phyloP scores from a whole-genome alignment of 2,329 filamentous ascomycete genomes.

The Fusarium marasasianum region DNA sequence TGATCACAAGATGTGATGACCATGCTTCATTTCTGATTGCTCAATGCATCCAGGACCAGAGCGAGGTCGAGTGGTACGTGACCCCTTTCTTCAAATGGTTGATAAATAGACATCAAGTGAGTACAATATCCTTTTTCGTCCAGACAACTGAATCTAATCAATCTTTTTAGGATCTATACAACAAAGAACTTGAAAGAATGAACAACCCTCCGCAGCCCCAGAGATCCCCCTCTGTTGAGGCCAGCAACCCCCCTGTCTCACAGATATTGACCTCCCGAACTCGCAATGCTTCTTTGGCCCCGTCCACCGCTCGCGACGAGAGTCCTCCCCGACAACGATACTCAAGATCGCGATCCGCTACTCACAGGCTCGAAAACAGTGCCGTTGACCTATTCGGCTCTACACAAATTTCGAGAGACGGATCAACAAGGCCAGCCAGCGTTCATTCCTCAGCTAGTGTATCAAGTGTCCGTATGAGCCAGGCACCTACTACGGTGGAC shows the following conservation, averaged over 20 bases:
- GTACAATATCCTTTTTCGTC: slow-evolving; percentile 10
- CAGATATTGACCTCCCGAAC: slow-evolving; percentile 35
- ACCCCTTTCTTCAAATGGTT: slow-evolving; percentile 63
- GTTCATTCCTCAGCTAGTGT: slow-evolving; percentile 2
- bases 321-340: slow-evolving; percentile 19
- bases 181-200: slow-evolving; percentile 33
- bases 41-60: slow-evolving; percentile 56
- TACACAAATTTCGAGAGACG: not conserved
- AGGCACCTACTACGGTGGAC: not conserved
- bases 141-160: not conserved
- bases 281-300: slow-evolving; percentile 30
- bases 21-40: slow-evolving; percentile 63
- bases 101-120: slow-evolving; percentile 52
- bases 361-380: slow-evolving; percentile 5
- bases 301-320: slow-evolving; percentile 11
- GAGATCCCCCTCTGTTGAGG: slow-evolving; percentile 31
- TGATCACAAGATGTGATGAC: slow-evolving; percentile 55
- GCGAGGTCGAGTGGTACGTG: slow-evolving; percentile 52
- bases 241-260: not conserved
- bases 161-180: slow-evolving; percentile 39
- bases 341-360: slow-evolving; percentile 29
- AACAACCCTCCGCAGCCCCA: slow-evolving; percentile 34
- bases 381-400: not conserved
- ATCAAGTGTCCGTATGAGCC: not conserved
- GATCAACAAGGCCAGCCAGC: slow-evolving; percentile 5